Percentiles rank a stretch among this genome's conserved stretches.
Evolutionary conservation across 768 basidiomycete species (phyloP).

Genomic region (Amylocystis lapponica): DNA sequence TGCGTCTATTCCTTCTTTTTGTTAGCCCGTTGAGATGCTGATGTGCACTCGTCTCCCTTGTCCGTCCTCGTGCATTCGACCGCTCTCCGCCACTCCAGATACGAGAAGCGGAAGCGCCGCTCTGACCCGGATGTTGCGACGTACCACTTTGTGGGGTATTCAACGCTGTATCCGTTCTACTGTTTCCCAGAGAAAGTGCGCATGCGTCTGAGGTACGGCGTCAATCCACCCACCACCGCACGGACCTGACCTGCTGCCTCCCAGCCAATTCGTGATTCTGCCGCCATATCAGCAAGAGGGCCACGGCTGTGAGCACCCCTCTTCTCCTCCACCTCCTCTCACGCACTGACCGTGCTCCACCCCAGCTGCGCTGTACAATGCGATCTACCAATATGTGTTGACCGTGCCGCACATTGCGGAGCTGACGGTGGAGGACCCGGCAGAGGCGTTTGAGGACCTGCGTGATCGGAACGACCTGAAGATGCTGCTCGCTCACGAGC

Average conservation of each 20-base stretch:
- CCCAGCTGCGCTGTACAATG: slow-evolving; percentile 79
- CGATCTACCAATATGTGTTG: slow-evolving; percentile 75
- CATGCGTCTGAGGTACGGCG: slow-evolving; percentile 79
- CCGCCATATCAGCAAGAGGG: slow-evolving; percentile 86
- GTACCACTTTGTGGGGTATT: slow-evolving; percentile 94
- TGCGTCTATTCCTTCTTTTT: slow-evolving; percentile 36
- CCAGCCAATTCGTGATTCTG: slow-evolving; percentile 89
- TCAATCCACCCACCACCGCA: too few relatives aligned
- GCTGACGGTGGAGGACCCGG: slow-evolving; percentile 95
- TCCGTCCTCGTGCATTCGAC: neutral
- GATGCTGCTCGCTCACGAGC: slow-evolving; percentile 60
- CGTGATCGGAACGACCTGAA: slow-evolving; percentile 87
- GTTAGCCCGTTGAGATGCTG: neutral
- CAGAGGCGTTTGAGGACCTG: slow-evolving; percentile 95
- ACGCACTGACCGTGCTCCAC: slow-evolving; percentile 1
- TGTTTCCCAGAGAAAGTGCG: slow-evolving; percentile 90
- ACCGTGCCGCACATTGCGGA: slow-evolving; percentile 71
- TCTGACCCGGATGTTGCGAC: slow-evolving; percentile 42
- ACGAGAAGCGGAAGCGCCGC: slow-evolving; percentile 72
- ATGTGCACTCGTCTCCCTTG: neutral
- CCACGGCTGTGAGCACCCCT: slow-evolving; percentile 71
- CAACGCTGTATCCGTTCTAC: slow-evolving; percentile 93
- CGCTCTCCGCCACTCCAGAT: slow-evolving; percentile 40
- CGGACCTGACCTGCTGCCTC: neutral
- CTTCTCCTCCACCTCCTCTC: neutral